Percentiles rank a stretch among this genome's conserved stretches.
These are phyloP conservation scores for Clonostachys rosea DNA, from an alignment of 2,329 filamentous ascomycete species.

Conservation along the genomic window DNA sequence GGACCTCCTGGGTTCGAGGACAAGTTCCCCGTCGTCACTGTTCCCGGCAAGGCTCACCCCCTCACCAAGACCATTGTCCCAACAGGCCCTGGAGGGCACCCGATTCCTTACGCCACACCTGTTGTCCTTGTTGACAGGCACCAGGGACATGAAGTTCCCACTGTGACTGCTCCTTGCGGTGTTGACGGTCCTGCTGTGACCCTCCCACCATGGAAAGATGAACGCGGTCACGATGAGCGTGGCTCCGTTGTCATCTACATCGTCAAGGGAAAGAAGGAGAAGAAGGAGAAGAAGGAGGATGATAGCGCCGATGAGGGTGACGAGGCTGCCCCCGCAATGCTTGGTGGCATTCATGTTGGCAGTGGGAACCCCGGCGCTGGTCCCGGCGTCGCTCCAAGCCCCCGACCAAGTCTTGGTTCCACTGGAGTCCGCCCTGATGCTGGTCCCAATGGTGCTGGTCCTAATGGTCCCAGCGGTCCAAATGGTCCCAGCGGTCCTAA, in stretches of 20 bases:
- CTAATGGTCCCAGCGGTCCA: too few relatives aligned
- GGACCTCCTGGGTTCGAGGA: constrained; percentile 5
- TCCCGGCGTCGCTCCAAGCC: neutral
- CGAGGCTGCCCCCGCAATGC: neutral
- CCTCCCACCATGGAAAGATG: neutral
- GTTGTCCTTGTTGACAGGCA: constrained; percentile 7
- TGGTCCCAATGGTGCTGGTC: neutral
- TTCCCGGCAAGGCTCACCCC: constrained; percentile 3
- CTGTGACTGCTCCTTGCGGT: neutral
- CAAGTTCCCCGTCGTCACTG: constrained; percentile 6
- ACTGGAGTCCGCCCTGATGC: neutral
- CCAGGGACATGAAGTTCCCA: neutral
- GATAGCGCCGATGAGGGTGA: neutral
- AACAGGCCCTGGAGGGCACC: constrained; percentile 8
- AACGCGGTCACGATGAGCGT: neutral
- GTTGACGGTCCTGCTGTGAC: neutral
- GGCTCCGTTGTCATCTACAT: neutral
- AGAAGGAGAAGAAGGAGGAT: neutral
- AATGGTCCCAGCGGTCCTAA: too few relatives aligned
- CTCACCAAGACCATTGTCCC: constrained; percentile 6
- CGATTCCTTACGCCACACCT: neutral
- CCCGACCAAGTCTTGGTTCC: neutral
- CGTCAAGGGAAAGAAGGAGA: neutral
- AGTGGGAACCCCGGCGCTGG: neutral
- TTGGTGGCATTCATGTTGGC: too few relatives aligned